Conservation (phyloP, 176 grass and related monocot species). For the Lolium multiflorum region DNA sequence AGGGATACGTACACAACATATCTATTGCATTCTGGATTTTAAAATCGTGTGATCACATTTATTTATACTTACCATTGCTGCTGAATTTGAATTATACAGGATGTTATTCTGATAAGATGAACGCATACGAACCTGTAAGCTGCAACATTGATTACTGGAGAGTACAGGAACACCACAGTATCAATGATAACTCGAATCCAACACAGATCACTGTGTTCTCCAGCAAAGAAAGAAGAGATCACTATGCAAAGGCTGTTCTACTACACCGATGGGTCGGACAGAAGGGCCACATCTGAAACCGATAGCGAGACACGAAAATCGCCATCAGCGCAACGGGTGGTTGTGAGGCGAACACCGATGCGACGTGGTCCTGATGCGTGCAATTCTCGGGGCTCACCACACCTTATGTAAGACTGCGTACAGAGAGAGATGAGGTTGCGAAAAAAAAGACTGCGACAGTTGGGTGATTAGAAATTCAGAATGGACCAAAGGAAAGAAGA, state of each 20-base stretch:
- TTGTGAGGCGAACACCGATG: conserved; percentile 8
- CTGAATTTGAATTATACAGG: too few relatives aligned
- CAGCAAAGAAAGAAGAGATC: background rate
- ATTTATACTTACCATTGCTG: too few relatives aligned
- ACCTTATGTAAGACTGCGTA: conserved; percentile 4
- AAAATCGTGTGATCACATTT: too few relatives aligned
- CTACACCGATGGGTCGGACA: conserved; percentile 20
- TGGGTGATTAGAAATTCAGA: conserved; percentile 12
- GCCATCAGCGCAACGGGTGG: conserved; percentile 29
- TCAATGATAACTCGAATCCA: conserved; percentile 33
- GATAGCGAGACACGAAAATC: conserved; percentile 9
- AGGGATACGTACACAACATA: too few relatives aligned
- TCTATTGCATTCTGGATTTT: too few relatives aligned
- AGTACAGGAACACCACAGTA: too few relatives aligned
- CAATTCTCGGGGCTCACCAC: conserved; percentile 26
- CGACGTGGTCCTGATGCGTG: conserved; percentile 35
- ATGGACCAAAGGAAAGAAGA: background rate
- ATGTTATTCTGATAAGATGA: too few relatives aligned
- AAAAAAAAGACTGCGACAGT: background rate
- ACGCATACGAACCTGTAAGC: too few relatives aligned
- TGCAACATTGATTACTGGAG: too few relatives aligned
- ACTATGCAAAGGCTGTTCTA: background rate
- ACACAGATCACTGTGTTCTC: background rate
- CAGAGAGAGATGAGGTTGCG: background rate
- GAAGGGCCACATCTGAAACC: background rate